These are phyloP conservation scores for Baudoinia panamericana DNA, from an alignment of 495 filamentous ascomycete species.

Conservation along the genomic window DNA sequence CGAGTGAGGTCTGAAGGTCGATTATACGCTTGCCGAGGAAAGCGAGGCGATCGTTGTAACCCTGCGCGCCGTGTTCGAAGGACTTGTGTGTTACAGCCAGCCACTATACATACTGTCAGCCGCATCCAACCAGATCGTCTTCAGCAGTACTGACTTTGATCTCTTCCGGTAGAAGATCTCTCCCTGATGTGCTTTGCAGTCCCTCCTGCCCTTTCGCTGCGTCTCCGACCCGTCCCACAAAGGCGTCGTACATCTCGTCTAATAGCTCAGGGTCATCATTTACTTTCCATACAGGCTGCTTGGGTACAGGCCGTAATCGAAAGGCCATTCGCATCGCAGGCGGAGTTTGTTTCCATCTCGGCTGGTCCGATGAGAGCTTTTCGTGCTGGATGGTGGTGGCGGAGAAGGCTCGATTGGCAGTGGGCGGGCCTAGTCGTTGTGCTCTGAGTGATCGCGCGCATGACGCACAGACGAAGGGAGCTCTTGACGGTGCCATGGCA, in stretches of 20 bases:
- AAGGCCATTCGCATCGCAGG: constrained; percentile 41
- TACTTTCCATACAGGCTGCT: constrained; percentile 42
- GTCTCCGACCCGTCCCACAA: constrained; percentile 46
- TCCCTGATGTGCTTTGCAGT: constrained; percentile 6
- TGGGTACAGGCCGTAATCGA: constrained; percentile 24
- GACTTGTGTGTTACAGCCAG: constrained; percentile 95
- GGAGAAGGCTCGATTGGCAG: constrained; percentile 10
- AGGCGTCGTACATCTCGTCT: constrained; percentile 55
- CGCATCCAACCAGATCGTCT: not conserved
- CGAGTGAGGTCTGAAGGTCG: constrained; percentile 60
- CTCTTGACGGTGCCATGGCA: constrained; percentile 3
- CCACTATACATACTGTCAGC: constrained; percentile 48
- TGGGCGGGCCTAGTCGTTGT: not conserved
- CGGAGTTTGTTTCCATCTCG: constrained; percentile 76
- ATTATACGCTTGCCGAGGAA: constrained; percentile 83
- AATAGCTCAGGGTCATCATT: constrained; percentile 63
- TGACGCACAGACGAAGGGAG: constrained; percentile 10
- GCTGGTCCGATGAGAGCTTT: constrained; percentile 33
- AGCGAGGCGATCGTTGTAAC: constrained; percentile 87
- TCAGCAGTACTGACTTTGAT: constrained; percentile 29
- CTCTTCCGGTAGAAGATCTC: constrained; percentile 60
- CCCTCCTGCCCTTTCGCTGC: constrained; percentile 35
- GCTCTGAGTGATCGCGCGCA: constrained; percentile 3
- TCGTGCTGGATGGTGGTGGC: constrained; percentile 4
- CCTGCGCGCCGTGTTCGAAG: constrained; percentile 87